These are phyloP conservation scores for Ascochyta viciae-villosae DNA, from an alignment of 2,329 filamentous ascomycete species.

Conservation along the genomic window DNA sequence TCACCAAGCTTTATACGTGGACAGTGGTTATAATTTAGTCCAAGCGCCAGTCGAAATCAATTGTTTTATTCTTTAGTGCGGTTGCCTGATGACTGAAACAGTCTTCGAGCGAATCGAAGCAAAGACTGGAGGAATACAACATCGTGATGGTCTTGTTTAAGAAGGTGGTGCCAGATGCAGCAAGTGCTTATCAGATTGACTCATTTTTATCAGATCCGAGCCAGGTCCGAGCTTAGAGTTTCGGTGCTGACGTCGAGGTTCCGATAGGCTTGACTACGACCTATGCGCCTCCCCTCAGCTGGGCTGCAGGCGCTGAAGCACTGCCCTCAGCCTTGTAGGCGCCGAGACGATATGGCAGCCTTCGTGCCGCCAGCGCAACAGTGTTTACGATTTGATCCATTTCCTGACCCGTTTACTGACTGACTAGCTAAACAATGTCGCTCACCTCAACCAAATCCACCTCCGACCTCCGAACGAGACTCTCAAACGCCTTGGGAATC, in stretches of 20 bases:
- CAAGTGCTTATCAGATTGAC: slow-evolving; percentile 11
- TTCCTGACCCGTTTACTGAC: neutral
- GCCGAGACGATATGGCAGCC: neutral
- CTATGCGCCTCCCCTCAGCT: neutral
- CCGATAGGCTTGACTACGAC: neutral
- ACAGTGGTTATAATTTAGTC: no score
- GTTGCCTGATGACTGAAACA: no score
- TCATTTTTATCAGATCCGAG: slow-evolving; percentile 16
- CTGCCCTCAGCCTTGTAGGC: neutral
- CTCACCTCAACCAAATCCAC: neutral
- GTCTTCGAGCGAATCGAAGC: no score
- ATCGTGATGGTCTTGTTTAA: neutral
- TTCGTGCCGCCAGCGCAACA: neutral
- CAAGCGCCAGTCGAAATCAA: no score
- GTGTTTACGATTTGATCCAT: neutral
- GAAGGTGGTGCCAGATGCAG: neutral
- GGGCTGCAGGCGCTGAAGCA: neutral
- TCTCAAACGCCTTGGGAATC: slow-evolving; percentile 23
- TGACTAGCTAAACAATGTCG: neutral
- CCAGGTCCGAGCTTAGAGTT: neutral
- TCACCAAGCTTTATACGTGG: neutral
- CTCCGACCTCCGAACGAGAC: slow-evolving; percentile 11
- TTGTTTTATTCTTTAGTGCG: no score
- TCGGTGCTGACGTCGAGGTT: neutral
- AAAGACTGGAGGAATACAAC: neutral